Conservation (phyloP, 306 rosid genomes). For the Sechiopsis laciniata region DNA sequence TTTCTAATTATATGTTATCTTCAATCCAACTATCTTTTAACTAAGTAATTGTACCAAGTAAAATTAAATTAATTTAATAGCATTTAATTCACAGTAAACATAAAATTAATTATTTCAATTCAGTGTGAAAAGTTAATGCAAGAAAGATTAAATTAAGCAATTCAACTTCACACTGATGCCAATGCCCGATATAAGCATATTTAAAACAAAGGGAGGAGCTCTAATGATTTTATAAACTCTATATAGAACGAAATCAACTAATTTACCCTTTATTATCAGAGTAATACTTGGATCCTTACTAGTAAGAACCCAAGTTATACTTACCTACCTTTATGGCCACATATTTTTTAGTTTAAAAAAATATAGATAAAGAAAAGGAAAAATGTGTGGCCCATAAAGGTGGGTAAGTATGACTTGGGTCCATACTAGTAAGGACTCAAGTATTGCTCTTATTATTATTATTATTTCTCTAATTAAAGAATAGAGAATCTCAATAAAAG, state of each 20-base stretch:
- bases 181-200: not conserved
- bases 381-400: too few species aligned
- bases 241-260: not conserved
- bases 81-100: not conserved
- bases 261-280: slow-evolving; percentile 5
- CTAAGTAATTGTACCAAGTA: not conserved
- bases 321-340: too few species aligned
- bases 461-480: not conserved
- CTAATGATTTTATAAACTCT: not conserved
- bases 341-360: too few species aligned
- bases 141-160: too few species aligned
- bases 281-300: too few species aligned
- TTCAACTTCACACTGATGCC: not conserved
- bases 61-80: not conserved
- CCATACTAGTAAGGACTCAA: too few species aligned
- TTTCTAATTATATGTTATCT: not conserved
- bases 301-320: too few species aligned
- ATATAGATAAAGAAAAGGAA: too few species aligned
- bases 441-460: not conserved
- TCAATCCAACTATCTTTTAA: not conserved
- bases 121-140: not conserved
- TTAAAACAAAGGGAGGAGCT: not conserved
- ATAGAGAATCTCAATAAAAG: not conserved
- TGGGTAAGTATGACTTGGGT: too few species aligned
- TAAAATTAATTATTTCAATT: not conserved